Conservation (phyloP, 2,329 filamentous ascomycete genomes). For the Beauveria sp. region DNA sequence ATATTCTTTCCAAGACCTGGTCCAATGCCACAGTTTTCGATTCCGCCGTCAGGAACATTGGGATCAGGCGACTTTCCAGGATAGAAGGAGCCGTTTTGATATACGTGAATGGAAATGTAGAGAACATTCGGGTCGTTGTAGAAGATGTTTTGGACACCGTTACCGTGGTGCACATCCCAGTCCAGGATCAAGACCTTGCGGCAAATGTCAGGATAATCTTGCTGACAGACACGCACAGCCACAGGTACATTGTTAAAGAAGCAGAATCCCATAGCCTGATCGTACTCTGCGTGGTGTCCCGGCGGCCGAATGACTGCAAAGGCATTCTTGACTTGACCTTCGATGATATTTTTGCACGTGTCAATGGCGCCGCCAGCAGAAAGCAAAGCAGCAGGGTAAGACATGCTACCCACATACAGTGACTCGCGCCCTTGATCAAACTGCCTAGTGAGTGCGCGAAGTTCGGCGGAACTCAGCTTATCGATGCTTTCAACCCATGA, state of each 20-base stretch:
- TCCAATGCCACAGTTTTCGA: slow-evolving; percentile 51
- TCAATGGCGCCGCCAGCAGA: slow-evolving; percentile 93
- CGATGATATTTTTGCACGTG: slow-evolving; percentile 84
- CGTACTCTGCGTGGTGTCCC: slow-evolving; percentile 86
- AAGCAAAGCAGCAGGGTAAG: slow-evolving; percentile 71
- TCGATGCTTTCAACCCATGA: slow-evolving; percentile 62
- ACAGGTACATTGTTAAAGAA: slow-evolving; percentile 97
- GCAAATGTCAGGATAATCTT: slow-evolving; percentile 69
- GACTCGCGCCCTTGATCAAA: slow-evolving; percentile 63
- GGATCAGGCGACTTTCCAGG: slow-evolving; percentile 57
- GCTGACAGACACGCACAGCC: slow-evolving; percentile 79
- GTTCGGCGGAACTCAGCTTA: slow-evolving; percentile 49
- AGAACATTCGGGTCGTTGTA: slow-evolving; percentile 91
- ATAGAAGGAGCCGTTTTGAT: slow-evolving; percentile 77
- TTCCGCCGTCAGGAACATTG: slow-evolving; percentile 51
- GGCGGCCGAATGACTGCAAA: slow-evolving; percentile 94
- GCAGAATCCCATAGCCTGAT: slow-evolving; percentile 87
- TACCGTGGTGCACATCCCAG: slow-evolving; percentile 79
- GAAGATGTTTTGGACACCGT: slow-evolving; percentile 93
- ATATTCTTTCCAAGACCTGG: slow-evolving; percentile 53
- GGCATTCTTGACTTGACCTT: slow-evolving; percentile 79
- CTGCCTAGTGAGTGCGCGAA: slow-evolving; percentile 57
- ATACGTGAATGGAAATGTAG: slow-evolving; percentile 92
- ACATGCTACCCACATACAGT: slow-evolving; percentile 76
- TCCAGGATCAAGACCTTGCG: slow-evolving; percentile 89